Percentiles rank a stretch among this genome's conserved stretches.
Evolutionary conservation across 2,329 filamentous ascomycete genomes (phyloP).

Genomic region (Exophiala mesophila): DNA sequence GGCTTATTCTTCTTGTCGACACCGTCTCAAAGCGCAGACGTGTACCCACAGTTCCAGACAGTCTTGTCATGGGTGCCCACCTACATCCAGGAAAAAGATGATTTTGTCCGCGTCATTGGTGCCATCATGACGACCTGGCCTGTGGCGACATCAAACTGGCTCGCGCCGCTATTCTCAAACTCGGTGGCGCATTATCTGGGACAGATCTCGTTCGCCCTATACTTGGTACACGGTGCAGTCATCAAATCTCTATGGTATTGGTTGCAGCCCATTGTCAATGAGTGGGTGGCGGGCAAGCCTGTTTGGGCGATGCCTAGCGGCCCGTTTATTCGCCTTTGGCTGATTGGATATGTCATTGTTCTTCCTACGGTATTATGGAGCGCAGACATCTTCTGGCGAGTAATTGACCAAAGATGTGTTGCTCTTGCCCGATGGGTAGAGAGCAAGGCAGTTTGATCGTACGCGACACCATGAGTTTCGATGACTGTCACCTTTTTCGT

Average conservation of each 20-base stretch:
- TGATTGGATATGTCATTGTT: slow-evolving; percentile 38
- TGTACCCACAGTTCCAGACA: neutral
- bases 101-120: slow-evolving; percentile 9
- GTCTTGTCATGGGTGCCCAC: slow-evolving; percentile 3
- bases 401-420: slow-evolving; percentile 49
- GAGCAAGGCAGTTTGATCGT: neutral
- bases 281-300: neutral
- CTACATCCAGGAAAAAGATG: slow-evolving; percentile 10
- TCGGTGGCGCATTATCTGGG: slow-evolving; percentile 29
- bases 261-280: slow-evolving; percentile 5
- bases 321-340: slow-evolving; percentile 9
- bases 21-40: slow-evolving; percentile 3
- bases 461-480: no score
- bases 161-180: slow-evolving; percentile 10
- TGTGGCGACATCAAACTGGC: slow-evolving; percentile 2
- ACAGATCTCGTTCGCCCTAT: slow-evolving; percentile 31
- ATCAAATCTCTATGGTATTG: slow-evolving; percentile 13
- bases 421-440: slow-evolving; percentile 49
- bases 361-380: slow-evolving; percentile 47
- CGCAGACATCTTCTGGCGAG: slow-evolving; percentile 56
- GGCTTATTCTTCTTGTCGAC: slow-evolving; percentile 15
- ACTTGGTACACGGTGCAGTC: slow-evolving; percentile 26
- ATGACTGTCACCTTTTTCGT: no score
- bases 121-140: slow-evolving; percentile 15
- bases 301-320: neutral